Base-by-base conservation (phyloP, 208 protist genomes). In the Leishmania guyanensis region DNA sequence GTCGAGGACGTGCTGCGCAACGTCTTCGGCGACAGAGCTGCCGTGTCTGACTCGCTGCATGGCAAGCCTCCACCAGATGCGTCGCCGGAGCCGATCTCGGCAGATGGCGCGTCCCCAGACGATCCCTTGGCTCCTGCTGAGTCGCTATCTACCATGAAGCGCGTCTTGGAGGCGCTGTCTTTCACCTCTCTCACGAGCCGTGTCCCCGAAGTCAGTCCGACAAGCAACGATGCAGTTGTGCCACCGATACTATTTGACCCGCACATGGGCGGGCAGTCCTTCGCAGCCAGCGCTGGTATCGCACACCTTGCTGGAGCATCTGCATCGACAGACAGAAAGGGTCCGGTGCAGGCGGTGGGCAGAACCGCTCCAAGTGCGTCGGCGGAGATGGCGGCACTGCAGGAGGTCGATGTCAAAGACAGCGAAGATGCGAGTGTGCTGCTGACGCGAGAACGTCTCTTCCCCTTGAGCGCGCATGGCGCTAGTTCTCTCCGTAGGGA, bases 151-250 rank as follows among this genome's bases (percentile, higher is more conserved):
- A 58, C 53, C n/a, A 33, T 78, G 46, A 72, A 81, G 39, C 54
- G 70, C 39, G 71, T 85, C 46, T 58, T 85, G 54, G 71, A 78
- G 60, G 82, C 82, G n/a, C 73, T 85, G 62, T 80, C 77, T 66
- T 85, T 85, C 62, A 78, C 75, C 17, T 75, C 82, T 9, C 82
- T 85, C 69, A 68, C 62, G 26, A 62, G 71, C 20, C 77, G 46
- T 71, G 79, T 29, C 68, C n/a, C 26, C 75, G 17, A 12, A n/a
- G 72, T 14, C 72, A 64, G 33, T 46, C 51, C 16, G 16, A 46
- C 6, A 3, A 33, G 72, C 72, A 33, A 33, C 72, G 39, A 3
- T n/a, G 51, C 48, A 54, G n/a, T 14, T 5, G 14, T 22, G 14
- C 5, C 72, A 26, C 17, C n/a, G n/a, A 51, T 26, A 14, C 43